Evolutionary conservation across 2,329 filamentous ascomycete species (phyloP), one percentile per base, ranked within the genome.

Genomic region (Hypoxylon sp.): DNA sequence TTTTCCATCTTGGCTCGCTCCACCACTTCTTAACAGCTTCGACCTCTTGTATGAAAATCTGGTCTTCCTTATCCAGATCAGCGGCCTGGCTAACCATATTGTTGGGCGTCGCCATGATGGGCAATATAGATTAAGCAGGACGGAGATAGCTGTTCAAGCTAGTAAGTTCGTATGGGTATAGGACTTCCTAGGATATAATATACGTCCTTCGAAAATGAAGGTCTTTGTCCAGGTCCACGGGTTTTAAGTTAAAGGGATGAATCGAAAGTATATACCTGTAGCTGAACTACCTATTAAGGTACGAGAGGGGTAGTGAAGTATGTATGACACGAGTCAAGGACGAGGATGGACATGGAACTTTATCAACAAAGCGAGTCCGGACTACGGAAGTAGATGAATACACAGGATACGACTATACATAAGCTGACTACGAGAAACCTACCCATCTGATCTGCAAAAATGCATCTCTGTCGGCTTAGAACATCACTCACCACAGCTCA

Each of bases 1-100:
- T 84, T 70, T 90, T 83, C 94, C 94, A 99, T 80, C 94, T 83
- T 49, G 91, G 84, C 66, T 95, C 90, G 43, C 79, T 81, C 94
- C 94, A 99, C 94, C 94, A 99, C 73, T 88, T 77, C 83, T 97
- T 90, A 63, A 97, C 88, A 62, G 88, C 85, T 66, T 88, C 84
- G 53, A 97, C 91, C 71, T 99, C 94, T 62, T 88, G 81, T 67
- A 84, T 80, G 75, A 88, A 96, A 67, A 86, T 76, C 65, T 88
- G 76, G 54, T 87, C 83, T 68, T 87, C 84, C 46, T 69, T 63
- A 50, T 78, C 75, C 43, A 79, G 78, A 68, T 84, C 80, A 61
- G 84, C 75, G 55, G 81, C 75, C 61, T 75, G 68, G 69, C 78
- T 81, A 48, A 78, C 67, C 84, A 87, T 87, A 71, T 84, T 86